phyloP scores from a whole-genome alignment of 2,329 filamentous ascomycete species.

The Pyricularia sp. region DNA sequence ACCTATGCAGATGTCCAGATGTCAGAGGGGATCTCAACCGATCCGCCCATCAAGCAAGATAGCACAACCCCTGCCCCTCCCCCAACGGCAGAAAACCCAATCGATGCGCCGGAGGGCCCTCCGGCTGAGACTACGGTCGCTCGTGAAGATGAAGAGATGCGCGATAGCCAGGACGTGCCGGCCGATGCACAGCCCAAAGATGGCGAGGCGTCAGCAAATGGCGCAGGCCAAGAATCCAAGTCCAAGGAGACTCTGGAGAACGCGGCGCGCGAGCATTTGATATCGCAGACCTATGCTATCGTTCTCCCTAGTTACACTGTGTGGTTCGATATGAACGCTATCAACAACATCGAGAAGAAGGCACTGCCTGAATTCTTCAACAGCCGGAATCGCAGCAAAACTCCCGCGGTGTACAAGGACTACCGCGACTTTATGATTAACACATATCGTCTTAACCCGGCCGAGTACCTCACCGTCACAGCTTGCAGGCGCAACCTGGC shows the following conservation, averaged over 20 bases:
- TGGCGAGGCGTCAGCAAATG: slow-evolving; percentile 30
- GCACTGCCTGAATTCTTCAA: slow-evolving; percentile 98
- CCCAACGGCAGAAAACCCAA: slow-evolving; percentile 48
- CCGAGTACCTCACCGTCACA: slow-evolving; percentile 94
- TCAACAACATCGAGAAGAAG: slow-evolving; percentile 88
- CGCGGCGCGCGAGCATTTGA: slow-evolving; percentile 82
- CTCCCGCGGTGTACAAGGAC: slow-evolving; percentile 92
- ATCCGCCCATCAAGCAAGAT: slow-evolving; percentile 50
- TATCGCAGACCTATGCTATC: slow-evolving; percentile 89
- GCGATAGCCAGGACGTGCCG: slow-evolving; percentile 4
- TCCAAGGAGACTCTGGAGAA: slow-evolving; percentile 76
- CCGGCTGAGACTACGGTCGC: slow-evolving; percentile 50
- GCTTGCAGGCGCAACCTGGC: slow-evolving; percentile 91
- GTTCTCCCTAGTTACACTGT: slow-evolving; percentile 95
- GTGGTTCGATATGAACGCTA: slow-evolving; percentile 96
- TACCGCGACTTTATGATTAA: slow-evolving; percentile 99
- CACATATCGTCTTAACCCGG: slow-evolving; percentile 90
- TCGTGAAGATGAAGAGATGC: slow-evolving; percentile 74
- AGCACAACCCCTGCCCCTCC: slow-evolving; percentile 48
- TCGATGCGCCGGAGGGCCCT: slow-evolving; percentile 59
- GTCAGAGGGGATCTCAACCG: slow-evolving; percentile 38
- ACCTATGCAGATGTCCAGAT: slow-evolving; percentile 49
- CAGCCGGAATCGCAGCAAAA: slow-evolving; percentile 95
- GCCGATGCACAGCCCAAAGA: slow-evolving; percentile 30
- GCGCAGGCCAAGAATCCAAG: slow-evolving; percentile 45